These are phyloP conservation scores for Trichosporon coremiiforme DNA, from an alignment of 1,284 basidiomycete species.

Conservation along the genomic window DNA sequence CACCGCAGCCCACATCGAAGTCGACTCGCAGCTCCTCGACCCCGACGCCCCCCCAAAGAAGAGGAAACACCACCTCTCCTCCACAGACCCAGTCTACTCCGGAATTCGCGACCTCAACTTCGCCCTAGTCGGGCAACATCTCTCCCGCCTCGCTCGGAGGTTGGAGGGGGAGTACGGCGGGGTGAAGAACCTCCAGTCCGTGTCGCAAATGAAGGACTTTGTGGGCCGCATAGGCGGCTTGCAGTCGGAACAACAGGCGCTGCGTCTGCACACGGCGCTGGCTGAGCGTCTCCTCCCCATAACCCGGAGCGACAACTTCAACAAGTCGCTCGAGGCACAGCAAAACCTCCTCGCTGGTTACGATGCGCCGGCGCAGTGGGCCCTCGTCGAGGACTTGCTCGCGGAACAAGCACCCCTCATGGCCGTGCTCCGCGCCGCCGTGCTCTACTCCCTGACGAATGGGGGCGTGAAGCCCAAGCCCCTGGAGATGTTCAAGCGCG, in stretches of 20 bases:
- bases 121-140: slow-evolving; percentile 79
- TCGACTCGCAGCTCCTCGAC: slow-evolving; percentile 77
- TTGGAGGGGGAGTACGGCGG: slow-evolving; percentile 80
- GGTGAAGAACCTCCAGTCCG: slow-evolving; percentile 66
- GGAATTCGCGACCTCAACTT: slow-evolving; percentile 93
- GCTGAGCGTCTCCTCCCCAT: slow-evolving; percentile 86
- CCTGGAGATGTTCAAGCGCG: slow-evolving; percentile 85
- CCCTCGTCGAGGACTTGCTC: slow-evolving; percentile 82
- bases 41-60: slow-evolving; percentile 64
- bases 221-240: slow-evolving; percentile 90
- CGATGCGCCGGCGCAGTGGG: slow-evolving; percentile 73
- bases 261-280: slow-evolving; percentile 86
- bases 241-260: slow-evolving; percentile 84
- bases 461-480: slow-evolving; percentile 86
- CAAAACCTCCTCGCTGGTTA: slow-evolving; percentile 94
- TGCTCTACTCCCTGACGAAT: slow-evolving; percentile 77
- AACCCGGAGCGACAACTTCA: slow-evolving; percentile 87
- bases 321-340: slow-evolving; percentile 89
- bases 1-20: slow-evolving; percentile 77
- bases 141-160: slow-evolving; percentile 79
- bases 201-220: slow-evolving; percentile 89
- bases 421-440: slow-evolving; percentile 74
- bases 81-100: slow-evolving; percentile 78
- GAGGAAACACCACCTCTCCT: slow-evolving; percentile 80
- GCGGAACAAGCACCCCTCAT: slow-evolving; percentile 78